Conservation (phyloP, 176 grass and related monocot genomes). For the Cenchrus americanus region DNA sequence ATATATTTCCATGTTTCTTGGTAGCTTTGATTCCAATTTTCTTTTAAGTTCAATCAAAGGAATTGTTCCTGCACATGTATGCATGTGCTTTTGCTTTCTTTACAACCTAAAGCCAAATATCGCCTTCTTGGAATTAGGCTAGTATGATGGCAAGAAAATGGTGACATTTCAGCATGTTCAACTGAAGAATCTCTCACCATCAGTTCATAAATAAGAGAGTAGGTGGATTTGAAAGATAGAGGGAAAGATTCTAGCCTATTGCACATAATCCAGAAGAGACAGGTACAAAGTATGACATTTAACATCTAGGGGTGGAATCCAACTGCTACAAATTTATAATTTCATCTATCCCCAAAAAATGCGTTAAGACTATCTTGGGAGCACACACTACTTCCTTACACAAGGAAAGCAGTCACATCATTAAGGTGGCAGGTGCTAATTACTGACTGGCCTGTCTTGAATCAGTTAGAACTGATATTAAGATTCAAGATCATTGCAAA, state of each 20-base stretch:
- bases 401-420: neutral
- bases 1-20: neutral
- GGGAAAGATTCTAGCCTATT: neutral
- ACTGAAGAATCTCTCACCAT: neutral
- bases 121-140: neutral
- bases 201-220: conserved; percentile 18
- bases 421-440: neutral
- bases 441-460: neutral
- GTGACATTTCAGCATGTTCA: conserved; percentile 33
- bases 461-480: neutral
- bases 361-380: neutral
- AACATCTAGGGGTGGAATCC: conserved; percentile 9
- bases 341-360: neutral
- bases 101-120: neutral
- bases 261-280: neutral
- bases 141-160: neutral
- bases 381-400: neutral
- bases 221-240: neutral
- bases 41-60: neutral
- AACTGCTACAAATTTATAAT: neutral
- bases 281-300: neutral
- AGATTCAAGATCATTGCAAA: conserved; percentile 1
- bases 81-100: conserved; percentile 27
- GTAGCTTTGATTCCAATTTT: neutral
- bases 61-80: conserved; percentile 31